Conservation (phyloP, 2,329 filamentous ascomycete species). For the Davidsoniella eucalypti region DNA sequence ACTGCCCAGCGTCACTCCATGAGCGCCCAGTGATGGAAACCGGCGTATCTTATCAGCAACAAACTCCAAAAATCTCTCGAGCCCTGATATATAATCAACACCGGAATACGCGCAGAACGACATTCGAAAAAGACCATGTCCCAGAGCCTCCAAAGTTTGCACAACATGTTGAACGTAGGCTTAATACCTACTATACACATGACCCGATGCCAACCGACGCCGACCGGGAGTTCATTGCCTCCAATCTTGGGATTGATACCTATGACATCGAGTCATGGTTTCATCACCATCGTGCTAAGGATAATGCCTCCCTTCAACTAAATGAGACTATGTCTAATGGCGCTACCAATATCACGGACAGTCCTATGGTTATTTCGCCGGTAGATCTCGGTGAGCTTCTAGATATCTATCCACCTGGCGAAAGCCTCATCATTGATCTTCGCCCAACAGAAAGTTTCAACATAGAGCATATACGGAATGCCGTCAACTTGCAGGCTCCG, state of each 20-base stretch:
- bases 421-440: constrained; percentile 33
- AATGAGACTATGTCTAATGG: constrained; percentile 27
- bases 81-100: constrained; percentile 31
- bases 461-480: constrained; percentile 33
- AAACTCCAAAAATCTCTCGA: constrained; percentile 20
- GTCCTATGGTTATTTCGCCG: constrained; percentile 32
- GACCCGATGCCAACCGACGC: constrained; percentile 32
- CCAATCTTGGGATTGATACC: constrained; percentile 35
- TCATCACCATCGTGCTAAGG: constrained; percentile 33
- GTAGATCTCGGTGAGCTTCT: constrained; percentile 34
- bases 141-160: constrained; percentile 30
- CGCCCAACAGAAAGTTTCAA: constrained; percentile 30
- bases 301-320: constrained; percentile 28
- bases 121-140: constrained; percentile 22
- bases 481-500: constrained; percentile 35
- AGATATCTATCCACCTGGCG: constrained; percentile 30
- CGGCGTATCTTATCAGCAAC: not conserved
- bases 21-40: too few relatives aligned
- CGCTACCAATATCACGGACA: constrained; percentile 18
- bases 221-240: constrained; percentile 36
- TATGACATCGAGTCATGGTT: constrained; percentile 37
- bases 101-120: constrained; percentile 24
- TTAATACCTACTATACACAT: constrained; percentile 36
- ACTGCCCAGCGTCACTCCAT: too few relatives aligned
- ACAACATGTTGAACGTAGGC: constrained; percentile 30